phyloP scores from a whole-genome alignment of 2,329 filamentous ascomycete species.

The Neofusicoccum ribis region DNA sequence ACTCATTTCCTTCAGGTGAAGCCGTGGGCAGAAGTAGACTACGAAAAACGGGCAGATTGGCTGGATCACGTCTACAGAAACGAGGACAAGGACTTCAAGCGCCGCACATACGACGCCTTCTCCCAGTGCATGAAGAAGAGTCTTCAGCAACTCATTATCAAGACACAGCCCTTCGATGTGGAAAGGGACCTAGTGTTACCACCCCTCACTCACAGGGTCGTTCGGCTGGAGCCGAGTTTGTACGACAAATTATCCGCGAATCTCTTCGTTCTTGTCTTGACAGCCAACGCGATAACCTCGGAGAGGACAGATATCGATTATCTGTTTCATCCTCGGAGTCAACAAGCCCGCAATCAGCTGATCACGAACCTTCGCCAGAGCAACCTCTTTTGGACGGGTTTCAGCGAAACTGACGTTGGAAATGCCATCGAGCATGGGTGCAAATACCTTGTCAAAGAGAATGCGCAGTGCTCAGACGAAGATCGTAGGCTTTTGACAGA shows the following conservation, averaged over 20 bases:
- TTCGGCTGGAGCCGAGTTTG: conserved; percentile 76
- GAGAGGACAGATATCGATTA: conserved; percentile 83
- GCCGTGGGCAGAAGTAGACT: conserved; percentile 71
- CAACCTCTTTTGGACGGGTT: conserved; percentile 84
- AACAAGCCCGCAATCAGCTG: conserved; percentile 64
- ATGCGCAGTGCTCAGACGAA: conserved; percentile 57
- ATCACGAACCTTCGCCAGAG: conserved; percentile 79
- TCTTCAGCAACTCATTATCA: conserved; percentile 77
- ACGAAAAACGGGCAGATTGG: conserved; percentile 69
- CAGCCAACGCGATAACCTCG: conserved; percentile 84
- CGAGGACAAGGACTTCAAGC: conserved; percentile 42
- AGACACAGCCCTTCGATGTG: conserved; percentile 74
- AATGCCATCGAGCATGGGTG: conserved; percentile 66
- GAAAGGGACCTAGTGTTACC: conserved; percentile 66
- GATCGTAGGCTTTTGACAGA: conserved; percentile 63
- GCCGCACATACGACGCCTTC: conserved; percentile 56
- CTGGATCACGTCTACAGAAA: conserved; percentile 64
- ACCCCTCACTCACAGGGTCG: conserved; percentile 67
- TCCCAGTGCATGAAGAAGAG: conserved; percentile 64
- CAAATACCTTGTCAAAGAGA: conserved; percentile 65
- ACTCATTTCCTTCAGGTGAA: conserved; percentile 71
- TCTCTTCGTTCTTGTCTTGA: conserved; percentile 79
- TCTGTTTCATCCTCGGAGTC: conserved; percentile 78
- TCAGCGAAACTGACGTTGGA: conserved; percentile 62
- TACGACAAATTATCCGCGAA: conserved; percentile 84